Evolutionary conservation across 2,329 filamentous ascomycete species (phyloP).

Genomic region (Thielaviopsis euricoi): DNA sequence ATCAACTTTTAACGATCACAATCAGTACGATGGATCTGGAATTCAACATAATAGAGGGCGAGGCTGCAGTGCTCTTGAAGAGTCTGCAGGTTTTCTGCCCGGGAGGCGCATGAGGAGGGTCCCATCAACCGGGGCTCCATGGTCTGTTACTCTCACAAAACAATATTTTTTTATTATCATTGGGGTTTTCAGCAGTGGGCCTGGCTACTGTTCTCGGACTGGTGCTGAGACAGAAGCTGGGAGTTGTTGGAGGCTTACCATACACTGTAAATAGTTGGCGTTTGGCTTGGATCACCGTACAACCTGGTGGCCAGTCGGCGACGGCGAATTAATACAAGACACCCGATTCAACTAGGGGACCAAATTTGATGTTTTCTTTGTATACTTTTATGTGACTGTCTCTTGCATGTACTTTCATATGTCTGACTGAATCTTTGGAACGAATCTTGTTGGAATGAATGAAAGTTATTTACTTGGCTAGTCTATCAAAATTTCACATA

Average conservation of each 20-base stretch:
- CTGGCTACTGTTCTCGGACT: background rate
- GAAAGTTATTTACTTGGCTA: too few species aligned
- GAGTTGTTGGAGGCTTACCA: background rate
- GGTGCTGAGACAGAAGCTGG: background rate
- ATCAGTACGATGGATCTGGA: slow-evolving; percentile 11
- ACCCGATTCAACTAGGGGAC: slow-evolving; percentile 11
- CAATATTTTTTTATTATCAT: background rate
- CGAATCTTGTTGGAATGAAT: too few species aligned
- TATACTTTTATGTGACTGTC: background rate
- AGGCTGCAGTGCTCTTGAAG: slow-evolving; percentile 7
- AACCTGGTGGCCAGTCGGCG: background rate
- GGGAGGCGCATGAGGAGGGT: slow-evolving; percentile 13
- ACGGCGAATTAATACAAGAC: slow-evolving; percentile 8
- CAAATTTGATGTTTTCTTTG: background rate
- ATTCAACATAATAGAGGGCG: slow-evolving; percentile 14
- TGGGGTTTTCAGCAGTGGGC: background rate
- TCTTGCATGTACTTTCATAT: background rate
- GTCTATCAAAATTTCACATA: too few species aligned
- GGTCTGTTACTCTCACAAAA: slow-evolving; percentile 12
- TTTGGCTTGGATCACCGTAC: background rate
- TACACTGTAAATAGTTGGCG: background rate
- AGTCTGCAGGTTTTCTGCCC: slow-evolving; percentile 5
- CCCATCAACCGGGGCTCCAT: slow-evolving; percentile 14
- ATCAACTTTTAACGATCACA: slow-evolving; percentile 11
- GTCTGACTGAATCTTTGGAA: too few species aligned